These are phyloP conservation scores for Cytidiella melzeri DNA, from an alignment of 768 basidiomycete genomes.

Conservation along the genomic window DNA sequence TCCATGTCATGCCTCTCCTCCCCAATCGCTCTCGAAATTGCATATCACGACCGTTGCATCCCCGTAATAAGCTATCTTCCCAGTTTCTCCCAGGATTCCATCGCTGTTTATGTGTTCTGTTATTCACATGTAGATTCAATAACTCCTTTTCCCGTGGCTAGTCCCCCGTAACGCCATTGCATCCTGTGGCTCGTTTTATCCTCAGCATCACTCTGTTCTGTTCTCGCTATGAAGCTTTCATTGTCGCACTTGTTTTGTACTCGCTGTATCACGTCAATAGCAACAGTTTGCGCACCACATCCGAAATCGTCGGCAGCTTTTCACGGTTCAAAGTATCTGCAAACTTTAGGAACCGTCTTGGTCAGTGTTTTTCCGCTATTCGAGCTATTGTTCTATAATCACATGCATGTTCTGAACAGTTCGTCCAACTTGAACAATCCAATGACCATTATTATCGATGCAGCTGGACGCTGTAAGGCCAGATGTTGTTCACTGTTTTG, in stretches of 20 bases:
- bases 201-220: not conserved
- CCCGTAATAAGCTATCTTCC: not conserved
- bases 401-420: too few relatives aligned
- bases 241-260: not conserved
- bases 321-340: too few relatives aligned
- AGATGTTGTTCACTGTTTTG: too few relatives aligned
- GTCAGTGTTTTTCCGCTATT: too few relatives aligned
- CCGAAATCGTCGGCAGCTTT: too few relatives aligned
- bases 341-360: too few relatives aligned
- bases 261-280: too few relatives aligned
- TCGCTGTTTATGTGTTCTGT: not conserved
- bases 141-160: not conserved
- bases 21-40: not conserved
- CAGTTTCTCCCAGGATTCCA: not conserved
- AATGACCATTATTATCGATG: too few relatives aligned
- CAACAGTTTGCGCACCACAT: too few relatives aligned
- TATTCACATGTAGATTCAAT: not conserved
- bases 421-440: too few relatives aligned
- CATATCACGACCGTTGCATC: not conserved
- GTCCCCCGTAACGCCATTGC: not conserved
- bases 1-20: not conserved
- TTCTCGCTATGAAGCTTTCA: not conserved
- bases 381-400: too few relatives aligned
- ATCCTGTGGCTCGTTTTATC: not conserved
- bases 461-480: too few relatives aligned